Percentiles rank a stretch among this genome's conserved stretches.
Conservation (phyloP, 306 rosid species). For the Citrullus amarus region DNA sequence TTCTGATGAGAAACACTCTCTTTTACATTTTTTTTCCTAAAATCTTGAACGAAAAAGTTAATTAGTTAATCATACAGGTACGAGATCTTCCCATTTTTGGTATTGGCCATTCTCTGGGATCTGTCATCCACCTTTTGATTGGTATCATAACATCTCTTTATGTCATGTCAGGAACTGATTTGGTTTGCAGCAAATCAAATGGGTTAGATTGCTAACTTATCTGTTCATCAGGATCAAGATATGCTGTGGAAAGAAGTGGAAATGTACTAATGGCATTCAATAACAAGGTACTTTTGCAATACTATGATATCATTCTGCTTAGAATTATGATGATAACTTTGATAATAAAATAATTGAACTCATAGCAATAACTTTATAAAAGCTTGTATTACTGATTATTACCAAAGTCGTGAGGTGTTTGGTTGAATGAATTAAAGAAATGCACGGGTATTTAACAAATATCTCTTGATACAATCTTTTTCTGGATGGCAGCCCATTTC, state of each 20-base stretch:
- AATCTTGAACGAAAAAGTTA: neutral
- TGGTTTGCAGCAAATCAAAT: slow-evolving; percentile 21
- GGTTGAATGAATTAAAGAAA: neutral
- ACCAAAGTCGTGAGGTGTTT: neutral
- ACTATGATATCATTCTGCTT: neutral
- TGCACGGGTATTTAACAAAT: neutral
- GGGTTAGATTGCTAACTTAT: slow-evolving; percentile 13
- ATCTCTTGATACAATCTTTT: neutral
- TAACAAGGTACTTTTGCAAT: slow-evolving; percentile 52
- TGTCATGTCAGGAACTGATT: slow-evolving; percentile 14
- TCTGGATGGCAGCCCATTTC: neutral
- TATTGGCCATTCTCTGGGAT: slow-evolving; percentile 93
- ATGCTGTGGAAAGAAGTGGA: slow-evolving; percentile 94
- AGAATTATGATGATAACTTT: neutral
- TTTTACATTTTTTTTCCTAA: neutral
- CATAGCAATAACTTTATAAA: neutral
- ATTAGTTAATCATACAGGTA: slow-evolving; percentile 42
- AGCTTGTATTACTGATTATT: neutral
- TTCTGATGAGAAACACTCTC: neutral
- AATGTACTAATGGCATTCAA: slow-evolving; percentile 89
- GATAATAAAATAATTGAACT: neutral
- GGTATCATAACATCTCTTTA: slow-evolving; percentile 41
- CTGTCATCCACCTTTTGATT: slow-evolving; percentile 89
- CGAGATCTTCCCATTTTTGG: slow-evolving; percentile 89
- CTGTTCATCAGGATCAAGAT: slow-evolving; percentile 80